Conservation (phyloP, 2,329 filamentous ascomycete genomes). For the Sporothrix luriei region DNA sequence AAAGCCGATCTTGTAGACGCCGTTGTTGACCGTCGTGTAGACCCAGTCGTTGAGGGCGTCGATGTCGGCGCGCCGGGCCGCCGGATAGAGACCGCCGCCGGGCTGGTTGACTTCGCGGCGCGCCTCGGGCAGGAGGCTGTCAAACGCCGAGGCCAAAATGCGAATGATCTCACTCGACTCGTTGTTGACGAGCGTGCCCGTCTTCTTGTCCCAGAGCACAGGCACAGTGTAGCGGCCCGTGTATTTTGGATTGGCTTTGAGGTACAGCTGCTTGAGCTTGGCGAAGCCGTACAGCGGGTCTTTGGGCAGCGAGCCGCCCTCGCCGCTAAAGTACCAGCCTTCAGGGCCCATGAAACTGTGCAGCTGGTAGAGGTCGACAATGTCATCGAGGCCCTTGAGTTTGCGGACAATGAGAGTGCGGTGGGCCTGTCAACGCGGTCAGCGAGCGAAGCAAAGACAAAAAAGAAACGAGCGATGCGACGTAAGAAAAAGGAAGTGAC, state of each 20-base stretch:
- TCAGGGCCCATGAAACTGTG: slow-evolving; percentile 65
- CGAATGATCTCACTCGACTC: slow-evolving; percentile 83
- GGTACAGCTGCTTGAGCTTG: slow-evolving; percentile 71
- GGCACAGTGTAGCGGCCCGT: slow-evolving; percentile 73
- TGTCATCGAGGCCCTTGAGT: slow-evolving; percentile 71
- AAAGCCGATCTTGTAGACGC: slow-evolving; percentile 63
- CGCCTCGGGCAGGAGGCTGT: slow-evolving; percentile 58
- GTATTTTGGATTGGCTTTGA: slow-evolving; percentile 67
- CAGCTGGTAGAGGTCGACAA: slow-evolving; percentile 68
- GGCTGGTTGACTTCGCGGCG: slow-evolving; percentile 55
- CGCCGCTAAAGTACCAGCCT: slow-evolving; percentile 56
- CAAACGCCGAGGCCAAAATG: slow-evolving; percentile 77
- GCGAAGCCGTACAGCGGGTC: slow-evolving; percentile 68
- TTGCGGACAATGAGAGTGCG: slow-evolving; percentile 71
- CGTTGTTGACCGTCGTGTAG: slow-evolving; percentile 57
- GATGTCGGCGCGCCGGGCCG: slow-evolving; percentile 56
- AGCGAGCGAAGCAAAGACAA: too few species aligned
- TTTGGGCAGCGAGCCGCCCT: slow-evolving; percentile 53
- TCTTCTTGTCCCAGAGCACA: slow-evolving; percentile 69
- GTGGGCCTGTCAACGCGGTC: slow-evolving; percentile 62
- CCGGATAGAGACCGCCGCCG: slow-evolving; percentile 61
- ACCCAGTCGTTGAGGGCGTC: slow-evolving; percentile 70
- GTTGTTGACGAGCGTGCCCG: slow-evolving; percentile 75
- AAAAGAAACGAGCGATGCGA: too few species aligned
- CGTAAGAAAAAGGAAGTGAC: too few species aligned